Conservation (phyloP, 148 eudicot species). For the Suaeda aralocaspica region DNA sequence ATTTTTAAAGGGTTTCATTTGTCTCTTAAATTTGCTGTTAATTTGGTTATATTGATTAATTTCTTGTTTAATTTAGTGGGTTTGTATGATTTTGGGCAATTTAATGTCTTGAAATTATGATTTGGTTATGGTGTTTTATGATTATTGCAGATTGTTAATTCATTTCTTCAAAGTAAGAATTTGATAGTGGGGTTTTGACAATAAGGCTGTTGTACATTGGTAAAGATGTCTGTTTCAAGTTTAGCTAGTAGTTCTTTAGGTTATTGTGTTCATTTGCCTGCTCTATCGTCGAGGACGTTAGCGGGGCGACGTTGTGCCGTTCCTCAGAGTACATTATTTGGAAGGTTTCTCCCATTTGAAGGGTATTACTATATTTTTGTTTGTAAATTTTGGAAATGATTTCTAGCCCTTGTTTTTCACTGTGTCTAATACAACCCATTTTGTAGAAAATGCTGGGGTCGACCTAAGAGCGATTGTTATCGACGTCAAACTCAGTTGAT, state of each 20-base stretch:
- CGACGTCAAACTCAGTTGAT: slow-evolving; percentile 24
- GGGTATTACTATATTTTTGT: slow-evolving; percentile 29
- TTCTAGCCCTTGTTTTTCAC: not conserved
- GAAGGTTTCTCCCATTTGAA: slow-evolving; percentile 18
- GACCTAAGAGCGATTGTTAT: slow-evolving; percentile 27
- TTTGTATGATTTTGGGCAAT: too few species aligned
- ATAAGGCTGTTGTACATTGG: slow-evolving; percentile 7
- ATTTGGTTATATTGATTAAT: too few species aligned
- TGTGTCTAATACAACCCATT: slow-evolving; percentile 12
- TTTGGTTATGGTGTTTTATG: not conserved
- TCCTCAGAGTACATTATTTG: slow-evolving; percentile 23
- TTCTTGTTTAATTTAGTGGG: too few species aligned
- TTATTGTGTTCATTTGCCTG: slow-evolving; percentile 44
- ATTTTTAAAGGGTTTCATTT: too few species aligned
- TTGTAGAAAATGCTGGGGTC: slow-evolving; percentile 39
- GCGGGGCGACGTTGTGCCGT: slow-evolving; percentile 27
- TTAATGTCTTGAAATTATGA: too few species aligned
- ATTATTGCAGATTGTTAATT: not conserved
- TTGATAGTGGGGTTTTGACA: not conserved
- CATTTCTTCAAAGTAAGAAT: not conserved
- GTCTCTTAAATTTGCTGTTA: too few species aligned
- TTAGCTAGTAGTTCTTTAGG: slow-evolving; percentile 45
- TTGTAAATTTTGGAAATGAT: too few species aligned
- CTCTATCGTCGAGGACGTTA: slow-evolving; percentile 29
- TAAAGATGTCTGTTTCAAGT: slow-evolving; percentile 48